phyloP scores from a whole-genome alignment of 75 land plant genomes.

The Gnetum montanum region DNA sequence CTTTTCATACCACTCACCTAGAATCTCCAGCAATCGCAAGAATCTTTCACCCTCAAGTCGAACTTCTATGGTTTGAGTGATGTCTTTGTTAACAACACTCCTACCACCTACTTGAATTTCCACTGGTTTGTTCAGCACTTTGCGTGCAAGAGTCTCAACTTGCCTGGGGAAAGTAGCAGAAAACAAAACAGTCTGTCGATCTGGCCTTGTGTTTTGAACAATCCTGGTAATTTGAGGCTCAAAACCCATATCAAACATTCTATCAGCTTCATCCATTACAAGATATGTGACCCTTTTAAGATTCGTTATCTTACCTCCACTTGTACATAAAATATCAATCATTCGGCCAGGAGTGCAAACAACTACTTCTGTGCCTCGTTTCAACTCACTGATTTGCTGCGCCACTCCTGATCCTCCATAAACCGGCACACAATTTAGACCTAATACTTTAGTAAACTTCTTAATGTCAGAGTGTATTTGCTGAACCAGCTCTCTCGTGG shows the following conservation, averaged over 20 bases:
- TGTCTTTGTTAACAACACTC: conserved; percentile 97
- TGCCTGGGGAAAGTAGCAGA: conserved; percentile 98
- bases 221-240: conserved; percentile 96
- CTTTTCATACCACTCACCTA: conserved; percentile 97
- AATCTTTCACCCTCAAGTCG: conserved; percentile 80
- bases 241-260: conserved; percentile 99
- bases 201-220: conserved; percentile 84
- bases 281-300: conserved; percentile 82
- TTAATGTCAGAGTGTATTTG: conserved; percentile 87
- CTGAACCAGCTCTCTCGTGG: conserved; percentile 98
- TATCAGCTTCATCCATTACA: conserved; percentile 98
- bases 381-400: conserved; percentile 94
- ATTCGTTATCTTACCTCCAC: conserved; percentile 91
- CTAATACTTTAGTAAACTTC: conserved; percentile 81
- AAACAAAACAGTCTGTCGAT: conserved; percentile 91
- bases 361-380: conserved; percentile 85
- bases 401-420: conserved; percentile 99
- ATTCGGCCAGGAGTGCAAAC: conserved; percentile 96
- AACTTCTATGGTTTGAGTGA: conserved; percentile 81
- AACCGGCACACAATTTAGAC: conserved; percentile 86
- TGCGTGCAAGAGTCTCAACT: conserved; percentile 84
- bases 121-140: conserved; percentile 86
- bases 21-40: conserved; percentile 71
- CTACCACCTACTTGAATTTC: conserved; percentile 96
- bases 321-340: conserved; percentile 96